Conservation (phyloP, 2,329 filamentous ascomycete species). For the Bipolaris victoriae region DNA sequence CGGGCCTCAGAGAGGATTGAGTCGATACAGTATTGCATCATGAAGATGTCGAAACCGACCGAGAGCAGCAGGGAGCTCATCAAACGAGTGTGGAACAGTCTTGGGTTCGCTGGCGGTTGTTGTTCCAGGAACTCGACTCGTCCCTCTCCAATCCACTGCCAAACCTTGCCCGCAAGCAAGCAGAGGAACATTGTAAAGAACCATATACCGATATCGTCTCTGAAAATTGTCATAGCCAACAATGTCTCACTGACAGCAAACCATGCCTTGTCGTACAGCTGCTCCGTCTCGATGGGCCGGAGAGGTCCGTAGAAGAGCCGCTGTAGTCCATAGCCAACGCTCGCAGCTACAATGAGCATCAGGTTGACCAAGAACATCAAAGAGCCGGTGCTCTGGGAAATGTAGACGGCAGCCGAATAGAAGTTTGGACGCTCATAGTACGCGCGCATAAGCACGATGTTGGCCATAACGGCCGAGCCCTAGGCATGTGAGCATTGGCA, state of each 20-base stretch:
- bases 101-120: conserved; percentile 87
- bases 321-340: conserved; percentile 84
- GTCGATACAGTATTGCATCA: conserved; percentile 81
- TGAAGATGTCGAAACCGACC: conserved; percentile 76
- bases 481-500: conserved; percentile 29
- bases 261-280: conserved; percentile 97
- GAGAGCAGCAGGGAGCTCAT: conserved; percentile 79
- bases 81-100: conserved; percentile 84
- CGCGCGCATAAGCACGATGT: conserved; percentile 82
- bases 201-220: conserved; percentile 92
- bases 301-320: conserved; percentile 88
- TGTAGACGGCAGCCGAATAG: conserved; percentile 96
- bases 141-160: conserved; percentile 97
- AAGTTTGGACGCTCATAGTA: conserved; percentile 97
- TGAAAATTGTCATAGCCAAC: conserved; percentile 96
- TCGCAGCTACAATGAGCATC: conserved; percentile 78
- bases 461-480: conserved; percentile 81
- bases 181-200: conserved; percentile 96
- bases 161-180: conserved; percentile 91
- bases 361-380: conserved; percentile 94
- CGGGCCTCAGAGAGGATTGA: conserved; percentile 85
- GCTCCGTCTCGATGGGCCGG: conserved; percentile 92
- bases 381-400: conserved; percentile 95
- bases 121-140: conserved; percentile 94
- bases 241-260: conserved; percentile 97